Conservation (phyloP, 2,329 filamentous ascomycete species). For the Alternaria burnsii region DNA sequence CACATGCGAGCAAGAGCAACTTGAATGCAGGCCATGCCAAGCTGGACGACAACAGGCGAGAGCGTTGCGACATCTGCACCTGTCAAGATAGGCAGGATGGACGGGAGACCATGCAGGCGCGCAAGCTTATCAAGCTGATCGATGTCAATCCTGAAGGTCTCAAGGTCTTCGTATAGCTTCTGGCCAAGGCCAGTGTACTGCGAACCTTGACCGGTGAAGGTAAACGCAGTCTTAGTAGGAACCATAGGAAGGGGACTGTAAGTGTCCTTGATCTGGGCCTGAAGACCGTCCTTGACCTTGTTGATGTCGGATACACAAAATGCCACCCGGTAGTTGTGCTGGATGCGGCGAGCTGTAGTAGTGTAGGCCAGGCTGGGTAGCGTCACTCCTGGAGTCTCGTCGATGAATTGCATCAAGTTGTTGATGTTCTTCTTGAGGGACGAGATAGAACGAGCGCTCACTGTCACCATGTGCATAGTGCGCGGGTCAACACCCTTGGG, state of each 20-base stretch:
- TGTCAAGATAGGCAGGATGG: conserved; percentile 59
- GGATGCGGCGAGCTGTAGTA: conserved; percentile 62
- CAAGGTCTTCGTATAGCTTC: conserved; percentile 59
- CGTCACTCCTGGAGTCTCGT: conserved; percentile 55
- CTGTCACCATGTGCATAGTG: conserved; percentile 57
- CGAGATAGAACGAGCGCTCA: conserved; percentile 61
- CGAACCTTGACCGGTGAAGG: conserved; percentile 63
- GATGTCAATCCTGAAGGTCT: conserved; percentile 59
- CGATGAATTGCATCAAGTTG: conserved; percentile 57
- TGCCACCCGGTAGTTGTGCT: conserved; percentile 62
- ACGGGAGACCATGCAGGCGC: conserved; percentile 57
- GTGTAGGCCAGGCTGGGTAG: conserved; percentile 62
- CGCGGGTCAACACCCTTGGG: conserved; percentile 57
- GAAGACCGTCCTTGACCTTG: conserved; percentile 57
- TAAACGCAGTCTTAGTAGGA: conserved; percentile 60
- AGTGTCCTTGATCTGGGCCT: conserved; percentile 59
- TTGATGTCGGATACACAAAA: conserved; percentile 58
- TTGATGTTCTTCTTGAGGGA: conserved; percentile 62
- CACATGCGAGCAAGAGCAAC: conserved; percentile 63
- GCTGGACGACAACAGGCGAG: conserved; percentile 62
- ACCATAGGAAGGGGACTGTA: conserved; percentile 64
- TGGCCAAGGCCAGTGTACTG: conserved; percentile 62
- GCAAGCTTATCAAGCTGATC: conserved; percentile 59
- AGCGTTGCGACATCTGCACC: conserved; percentile 59
- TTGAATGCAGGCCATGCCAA: conserved; percentile 63